phyloP scores from a whole-genome alignment of 805 yeast species.

The Cyberlindnera maclurae region DNA sequence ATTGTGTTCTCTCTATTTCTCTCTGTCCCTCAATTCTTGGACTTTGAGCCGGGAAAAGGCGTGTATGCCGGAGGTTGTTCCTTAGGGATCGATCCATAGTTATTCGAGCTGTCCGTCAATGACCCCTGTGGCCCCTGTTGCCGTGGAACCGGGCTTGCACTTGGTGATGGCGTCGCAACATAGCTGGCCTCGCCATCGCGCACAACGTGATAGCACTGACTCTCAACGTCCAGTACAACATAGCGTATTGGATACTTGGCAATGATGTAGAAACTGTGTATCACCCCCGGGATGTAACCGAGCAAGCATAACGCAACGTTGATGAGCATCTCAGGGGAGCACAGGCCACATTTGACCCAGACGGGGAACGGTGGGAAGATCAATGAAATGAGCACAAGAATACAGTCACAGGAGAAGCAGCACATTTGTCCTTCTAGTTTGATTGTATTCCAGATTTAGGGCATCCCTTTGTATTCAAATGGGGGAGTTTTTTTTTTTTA shows the following conservation, averaged over 20 bases:
- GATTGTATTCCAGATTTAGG: no score
- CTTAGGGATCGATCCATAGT: no score
- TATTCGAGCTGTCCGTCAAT: no score
- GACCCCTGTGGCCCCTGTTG: neutral
- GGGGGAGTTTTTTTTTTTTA: no score
- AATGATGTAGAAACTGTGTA: conserved; percentile 75
- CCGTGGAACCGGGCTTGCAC: no score
- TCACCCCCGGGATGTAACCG: conserved; percentile 71
- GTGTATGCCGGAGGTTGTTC: no score
- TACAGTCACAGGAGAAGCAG: conserved; percentile 50
- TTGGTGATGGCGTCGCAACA: neutral
- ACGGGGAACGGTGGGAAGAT: conserved; percentile 79
- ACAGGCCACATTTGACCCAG: conserved; percentile 61
- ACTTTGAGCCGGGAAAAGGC: no score
- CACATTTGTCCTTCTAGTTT: no score
- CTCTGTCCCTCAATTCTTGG: no score
- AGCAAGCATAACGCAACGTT: conserved; percentile 64
- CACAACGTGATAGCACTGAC: conserved; percentile 13
- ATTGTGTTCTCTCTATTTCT: no score
- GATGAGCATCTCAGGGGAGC: conserved; percentile 62
- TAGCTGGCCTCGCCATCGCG: conserved; percentile 1
- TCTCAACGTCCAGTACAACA: conserved; percentile 23
- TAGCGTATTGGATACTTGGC: conserved; percentile 54
- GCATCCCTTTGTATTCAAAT: no score
- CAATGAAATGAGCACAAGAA: conserved; percentile 61